Conservation (phyloP, 2,329 filamentous ascomycete species). For the Cladosporium phlei region DNA sequence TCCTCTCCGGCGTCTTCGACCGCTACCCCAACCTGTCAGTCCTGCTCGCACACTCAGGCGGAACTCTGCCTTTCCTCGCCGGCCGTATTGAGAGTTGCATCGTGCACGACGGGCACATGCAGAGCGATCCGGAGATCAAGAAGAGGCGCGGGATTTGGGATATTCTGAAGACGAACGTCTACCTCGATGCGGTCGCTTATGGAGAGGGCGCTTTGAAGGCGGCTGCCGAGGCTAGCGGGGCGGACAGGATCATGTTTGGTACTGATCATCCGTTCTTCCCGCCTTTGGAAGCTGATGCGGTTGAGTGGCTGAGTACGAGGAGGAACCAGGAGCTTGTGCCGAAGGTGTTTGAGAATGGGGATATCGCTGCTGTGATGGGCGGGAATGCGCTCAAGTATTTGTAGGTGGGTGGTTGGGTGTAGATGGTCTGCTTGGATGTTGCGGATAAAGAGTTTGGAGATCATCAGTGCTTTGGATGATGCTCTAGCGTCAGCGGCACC, state of each 20-base stretch:
- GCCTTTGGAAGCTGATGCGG: constrained; percentile 59
- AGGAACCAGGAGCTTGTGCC: constrained; percentile 55
- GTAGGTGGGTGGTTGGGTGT: constrained; percentile 15
- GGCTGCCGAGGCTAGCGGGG: constrained; percentile 62
- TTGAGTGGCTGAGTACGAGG: constrained; percentile 66
- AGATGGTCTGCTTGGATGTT: too few species aligned
- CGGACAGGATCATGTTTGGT: constrained; percentile 69
- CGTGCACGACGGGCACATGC: constrained; percentile 71
- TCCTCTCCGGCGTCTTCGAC: constrained; percentile 81
- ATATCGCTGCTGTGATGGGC: constrained; percentile 54
- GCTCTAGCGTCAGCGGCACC: too few species aligned
- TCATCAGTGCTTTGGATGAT: too few species aligned
- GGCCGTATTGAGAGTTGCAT: constrained; percentile 86
- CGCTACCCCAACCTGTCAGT: constrained; percentile 64
- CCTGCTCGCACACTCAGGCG: constrained; percentile 81
- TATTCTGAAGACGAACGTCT: constrained; percentile 68
- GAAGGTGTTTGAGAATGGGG: constrained; percentile 46
- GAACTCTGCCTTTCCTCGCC: constrained; percentile 81
- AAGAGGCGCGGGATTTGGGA: constrained; percentile 60
- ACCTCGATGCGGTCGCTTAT: constrained; percentile 83
- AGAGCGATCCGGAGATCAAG: constrained; percentile 55
- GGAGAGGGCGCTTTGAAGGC: constrained; percentile 68
- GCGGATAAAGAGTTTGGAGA: too few species aligned
- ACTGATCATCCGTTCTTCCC: constrained; percentile 84
- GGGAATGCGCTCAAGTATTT: constrained; percentile 56